These are phyloP conservation scores for Xerophyta viscosa DNA, from an alignment of 106 monocot genomes.

Conservation along the genomic window DNA sequence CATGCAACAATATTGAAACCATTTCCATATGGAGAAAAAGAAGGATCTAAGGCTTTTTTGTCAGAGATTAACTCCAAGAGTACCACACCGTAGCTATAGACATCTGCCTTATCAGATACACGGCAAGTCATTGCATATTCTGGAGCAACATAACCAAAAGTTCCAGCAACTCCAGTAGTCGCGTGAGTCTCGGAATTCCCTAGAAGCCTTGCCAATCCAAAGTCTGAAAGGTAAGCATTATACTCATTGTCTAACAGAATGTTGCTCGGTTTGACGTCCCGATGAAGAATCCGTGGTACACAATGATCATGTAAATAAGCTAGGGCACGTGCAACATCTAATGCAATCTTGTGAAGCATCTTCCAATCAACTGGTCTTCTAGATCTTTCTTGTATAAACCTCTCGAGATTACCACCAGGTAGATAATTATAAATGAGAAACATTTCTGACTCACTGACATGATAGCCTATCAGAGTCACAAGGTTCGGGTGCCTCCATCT, in stretches of 20 bases:
- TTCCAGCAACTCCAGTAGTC: constrained; percentile 69
- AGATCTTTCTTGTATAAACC: constrained; percentile 59
- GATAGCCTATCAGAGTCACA: constrained; percentile 90
- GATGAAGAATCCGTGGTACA: constrained; percentile 62
- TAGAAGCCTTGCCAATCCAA: constrained; percentile 67
- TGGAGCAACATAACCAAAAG: constrained; percentile 76
- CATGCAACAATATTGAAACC: constrained; percentile 75
- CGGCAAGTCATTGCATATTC: constrained; percentile 82
- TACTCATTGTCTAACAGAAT: constrained; percentile 61
- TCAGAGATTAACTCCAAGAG: constrained; percentile 55
- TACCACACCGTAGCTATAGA: constrained; percentile 77
- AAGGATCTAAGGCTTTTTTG: constrained; percentile 75
- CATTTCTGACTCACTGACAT: constrained; percentile 78
- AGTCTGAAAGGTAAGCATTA: constrained; percentile 72
- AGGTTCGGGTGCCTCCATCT: constrained; percentile 89
- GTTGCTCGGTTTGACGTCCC: constrained; percentile 78
- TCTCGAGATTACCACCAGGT: constrained; percentile 71
- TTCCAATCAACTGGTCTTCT: constrained; percentile 63
- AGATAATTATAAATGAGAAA: constrained; percentile 75
- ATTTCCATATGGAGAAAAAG: constrained; percentile 71
- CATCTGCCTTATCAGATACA: constrained; percentile 76
- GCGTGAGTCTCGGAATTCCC: constrained; percentile 81
- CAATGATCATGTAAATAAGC: constrained; percentile 57
- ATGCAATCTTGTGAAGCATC: constrained; percentile 96
- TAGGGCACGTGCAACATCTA: constrained; percentile 76